phyloP scores from a whole-genome alignment of 768 basidiomycete species.

The Xerocomus brunneocitrinus region DNA sequence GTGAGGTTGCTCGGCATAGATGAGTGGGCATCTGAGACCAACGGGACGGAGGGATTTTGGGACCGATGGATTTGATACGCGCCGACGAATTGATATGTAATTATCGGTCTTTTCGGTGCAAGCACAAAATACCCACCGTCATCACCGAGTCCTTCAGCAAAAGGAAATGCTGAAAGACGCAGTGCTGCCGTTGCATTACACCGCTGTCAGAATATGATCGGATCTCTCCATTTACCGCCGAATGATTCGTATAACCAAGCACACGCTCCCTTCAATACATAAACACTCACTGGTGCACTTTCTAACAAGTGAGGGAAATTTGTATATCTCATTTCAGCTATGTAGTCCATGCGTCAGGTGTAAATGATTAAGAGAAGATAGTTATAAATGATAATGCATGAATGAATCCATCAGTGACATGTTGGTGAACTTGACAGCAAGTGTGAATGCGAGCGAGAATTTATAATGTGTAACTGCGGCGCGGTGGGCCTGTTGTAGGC shows the following conservation, averaged over 20 bases:
- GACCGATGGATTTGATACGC: constrained; percentile 40
- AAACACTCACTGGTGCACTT: background rate
- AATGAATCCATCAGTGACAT: constrained; percentile 20
- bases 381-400: constrained; percentile 29
- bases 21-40: constrained; percentile 51
- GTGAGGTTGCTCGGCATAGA: constrained; percentile 66
- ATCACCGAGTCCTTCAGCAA: background rate
- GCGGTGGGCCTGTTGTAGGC: constrained; percentile 5
- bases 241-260: too few relatives aligned
- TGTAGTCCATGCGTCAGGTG: constrained; percentile 7
- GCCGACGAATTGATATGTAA: background rate
- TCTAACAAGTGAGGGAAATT: background rate
- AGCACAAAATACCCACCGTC: background rate
- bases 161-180: background rate
- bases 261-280: too few relatives aligned
- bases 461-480: constrained; percentile 9
- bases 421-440: constrained; percentile 17
- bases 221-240: background rate
- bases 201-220: background rate
- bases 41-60: constrained; percentile 81
- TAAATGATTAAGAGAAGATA: constrained; percentile 26
- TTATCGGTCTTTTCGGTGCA: background rate
- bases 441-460: constrained; percentile 15
- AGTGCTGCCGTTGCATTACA: background rate
- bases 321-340: background rate